phyloP scores from a whole-genome alignment of 176 grass and related monocot genomes.

The Aegilops umbellulata region DNA sequence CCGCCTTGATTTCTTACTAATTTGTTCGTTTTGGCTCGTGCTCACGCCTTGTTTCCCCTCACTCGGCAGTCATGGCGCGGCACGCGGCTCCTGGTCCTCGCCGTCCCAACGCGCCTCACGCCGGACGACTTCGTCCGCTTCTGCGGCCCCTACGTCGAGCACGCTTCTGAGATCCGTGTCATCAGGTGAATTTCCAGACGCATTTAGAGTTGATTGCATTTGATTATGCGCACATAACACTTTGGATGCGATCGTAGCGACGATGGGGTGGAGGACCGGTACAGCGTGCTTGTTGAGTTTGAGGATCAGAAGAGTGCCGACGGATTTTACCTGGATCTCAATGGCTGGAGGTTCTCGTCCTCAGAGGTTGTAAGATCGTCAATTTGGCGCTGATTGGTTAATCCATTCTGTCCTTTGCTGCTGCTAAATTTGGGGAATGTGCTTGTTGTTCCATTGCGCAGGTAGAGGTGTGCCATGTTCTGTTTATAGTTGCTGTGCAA shows the following conservation, averaged over 20 bases:
- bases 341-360: constrained; percentile 81
- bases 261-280: constrained; percentile 79
- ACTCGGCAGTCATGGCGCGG: constrained; percentile 46
- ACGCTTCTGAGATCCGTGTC: constrained; percentile 51
- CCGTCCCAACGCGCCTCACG: constrained; percentile 57
- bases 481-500: constrained; percentile 70
- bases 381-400: not conserved
- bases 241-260: constrained; percentile 18
- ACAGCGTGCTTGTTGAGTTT: constrained; percentile 86
- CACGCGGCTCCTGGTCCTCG: constrained; percentile 71
- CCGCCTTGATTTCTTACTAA: not conserved
- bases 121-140: constrained; percentile 86
- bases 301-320: constrained; percentile 77
- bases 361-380: constrained; percentile 45
- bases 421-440: constrained; percentile 11
- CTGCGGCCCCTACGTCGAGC: constrained; percentile 68
- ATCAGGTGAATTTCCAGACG: constrained; percentile 48
- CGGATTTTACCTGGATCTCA: constrained; percentile 76
- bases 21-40: not conserved
- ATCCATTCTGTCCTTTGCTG: not conserved
- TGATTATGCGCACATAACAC: not conserved
- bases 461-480: constrained; percentile 78
- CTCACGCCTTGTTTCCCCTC: not conserved
- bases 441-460: constrained; percentile 25
- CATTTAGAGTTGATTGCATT: not conserved